Evolutionary conservation across 202 grass and related monocot genomes (phyloP).

Genomic region (Dendrocalamus latiflorus): DNA sequence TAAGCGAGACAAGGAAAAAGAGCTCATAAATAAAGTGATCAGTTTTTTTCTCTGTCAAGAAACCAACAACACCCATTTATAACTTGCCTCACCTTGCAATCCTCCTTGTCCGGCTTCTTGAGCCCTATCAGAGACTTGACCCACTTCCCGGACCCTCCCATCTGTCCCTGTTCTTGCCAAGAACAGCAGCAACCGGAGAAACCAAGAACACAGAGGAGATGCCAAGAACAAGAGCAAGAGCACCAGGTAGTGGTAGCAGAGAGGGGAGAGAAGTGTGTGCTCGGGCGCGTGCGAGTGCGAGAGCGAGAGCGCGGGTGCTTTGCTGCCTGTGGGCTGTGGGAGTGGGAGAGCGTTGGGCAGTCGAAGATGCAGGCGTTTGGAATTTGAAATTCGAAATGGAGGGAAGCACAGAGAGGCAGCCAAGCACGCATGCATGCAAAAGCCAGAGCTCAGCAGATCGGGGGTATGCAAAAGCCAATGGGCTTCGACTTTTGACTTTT

Average conservation of each 20-base stretch:
- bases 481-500: no score
- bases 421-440: conserved; percentile 20
- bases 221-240: not conserved
- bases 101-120: conserved; percentile 75
- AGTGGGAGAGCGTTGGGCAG: conserved; percentile 23
- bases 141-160: conserved; percentile 85
- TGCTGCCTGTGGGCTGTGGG: conserved; percentile 19
- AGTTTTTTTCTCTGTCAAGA: not conserved
- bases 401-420: conserved; percentile 3
- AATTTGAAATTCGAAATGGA: conserved; percentile 91
- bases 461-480: no score
- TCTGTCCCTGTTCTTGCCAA: conserved; percentile 15
- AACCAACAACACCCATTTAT: not conserved
- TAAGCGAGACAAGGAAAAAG: not conserved
- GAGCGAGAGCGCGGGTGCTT: conserved; percentile 30
- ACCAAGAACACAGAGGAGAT: not conserved
- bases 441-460: not conserved
- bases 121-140: conserved; percentile 81
- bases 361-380: conserved; percentile 27
- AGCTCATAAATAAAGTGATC: not conserved
- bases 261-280: not conserved
- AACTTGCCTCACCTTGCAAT: conserved; percentile 43
- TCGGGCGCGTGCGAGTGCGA: conserved; percentile 13
- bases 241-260: not conserved
- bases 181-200: not conserved